These are phyloP conservation scores for Waitea zeae DNA, from an alignment of 1,284 basidiomycete species.

Conservation along the genomic window DNA sequence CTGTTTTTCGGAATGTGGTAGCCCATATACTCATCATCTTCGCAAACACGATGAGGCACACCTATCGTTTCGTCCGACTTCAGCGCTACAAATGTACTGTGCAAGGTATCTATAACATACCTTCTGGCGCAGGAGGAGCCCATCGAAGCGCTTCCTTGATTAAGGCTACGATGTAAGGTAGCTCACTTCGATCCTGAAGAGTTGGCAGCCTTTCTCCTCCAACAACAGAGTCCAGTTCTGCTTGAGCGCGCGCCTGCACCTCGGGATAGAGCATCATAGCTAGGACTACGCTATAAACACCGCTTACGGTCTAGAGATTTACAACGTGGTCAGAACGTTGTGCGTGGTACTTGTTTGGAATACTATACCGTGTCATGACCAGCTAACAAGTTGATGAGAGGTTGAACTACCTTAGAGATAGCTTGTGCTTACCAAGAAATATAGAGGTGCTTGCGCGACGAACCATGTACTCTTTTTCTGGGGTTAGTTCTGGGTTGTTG, in stretches of 20 bases:
- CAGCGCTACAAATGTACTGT: too few relatives aligned
- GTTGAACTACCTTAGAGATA: too few relatives aligned
- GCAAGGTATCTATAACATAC: neutral
- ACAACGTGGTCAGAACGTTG: too few relatives aligned
- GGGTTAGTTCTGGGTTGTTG: too few relatives aligned
- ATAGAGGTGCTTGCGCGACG: too few relatives aligned
- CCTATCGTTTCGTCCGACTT: neutral
- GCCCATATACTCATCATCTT: constrained; percentile 4
- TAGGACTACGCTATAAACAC: too few relatives aligned
- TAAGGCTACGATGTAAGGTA: constrained; percentile 13
- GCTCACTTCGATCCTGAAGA: constrained; percentile 11
- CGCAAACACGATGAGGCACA: neutral
- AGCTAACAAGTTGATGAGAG: too few relatives aligned
- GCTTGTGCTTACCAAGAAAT: too few relatives aligned
- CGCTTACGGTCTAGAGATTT: too few relatives aligned
- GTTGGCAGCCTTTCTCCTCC: constrained; percentile 13
- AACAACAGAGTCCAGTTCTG: constrained; percentile 14
- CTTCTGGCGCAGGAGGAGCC: constrained; percentile 4
- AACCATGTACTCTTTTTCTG: too few relatives aligned
- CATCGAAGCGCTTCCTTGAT: constrained; percentile 13
- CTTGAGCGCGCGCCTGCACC: constrained; percentile 13
- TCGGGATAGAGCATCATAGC: constrained; percentile 13
- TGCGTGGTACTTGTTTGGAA: too few relatives aligned
- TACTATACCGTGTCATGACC: too few relatives aligned
- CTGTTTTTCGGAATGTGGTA: constrained; percentile 7